Percentiles rank a stretch among this genome's conserved stretches.
Evolutionary conservation across 2,329 filamentous ascomycete species (phyloP).

Genomic region (Rachicladosporium sp.): DNA sequence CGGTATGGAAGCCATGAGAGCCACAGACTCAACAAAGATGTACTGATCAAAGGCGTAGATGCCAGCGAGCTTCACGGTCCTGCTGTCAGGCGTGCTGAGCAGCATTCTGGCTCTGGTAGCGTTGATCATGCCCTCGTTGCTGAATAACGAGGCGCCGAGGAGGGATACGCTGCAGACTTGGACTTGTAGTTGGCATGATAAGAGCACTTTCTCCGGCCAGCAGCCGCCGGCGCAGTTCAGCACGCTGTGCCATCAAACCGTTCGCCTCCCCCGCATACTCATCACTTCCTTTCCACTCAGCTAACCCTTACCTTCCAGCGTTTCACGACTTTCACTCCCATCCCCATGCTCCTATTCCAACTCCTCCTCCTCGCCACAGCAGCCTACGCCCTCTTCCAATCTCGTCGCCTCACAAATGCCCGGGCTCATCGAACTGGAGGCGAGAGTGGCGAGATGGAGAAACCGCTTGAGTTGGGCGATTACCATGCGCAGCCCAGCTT

Average conservation of each 20-base stretch:
- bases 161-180: slow-evolving; percentile 26
- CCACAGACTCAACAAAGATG: too few species aligned
- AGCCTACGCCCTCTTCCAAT: too few species aligned
- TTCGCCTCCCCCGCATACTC: too few species aligned
- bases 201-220: too few species aligned
- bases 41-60: background rate
- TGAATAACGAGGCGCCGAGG: slow-evolving; percentile 16
- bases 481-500: background rate
- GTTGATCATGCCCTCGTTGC: slow-evolving; percentile 24
- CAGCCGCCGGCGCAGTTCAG: too few species aligned
- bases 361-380: slow-evolving; percentile 12
- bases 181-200: slow-evolving; percentile 22
- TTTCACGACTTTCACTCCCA: slow-evolving; percentile 33
- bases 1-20: slow-evolving; percentile 10
- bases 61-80: too few species aligned
- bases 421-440: too few species aligned
- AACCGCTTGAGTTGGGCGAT: slow-evolving; percentile 3
- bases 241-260: slow-evolving; percentile 20
- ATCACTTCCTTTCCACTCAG: too few species aligned
- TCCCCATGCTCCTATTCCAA: slow-evolving; percentile 30
- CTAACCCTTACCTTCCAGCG: slow-evolving; percentile 14
- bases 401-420: background rate
- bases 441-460: background rate
- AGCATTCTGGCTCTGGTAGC: slow-evolving; percentile 28
- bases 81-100: slow-evolving; percentile 19